Base-by-base conservation (phyloP, 306 rosid species). In the Nissolia schottii region DNA sequence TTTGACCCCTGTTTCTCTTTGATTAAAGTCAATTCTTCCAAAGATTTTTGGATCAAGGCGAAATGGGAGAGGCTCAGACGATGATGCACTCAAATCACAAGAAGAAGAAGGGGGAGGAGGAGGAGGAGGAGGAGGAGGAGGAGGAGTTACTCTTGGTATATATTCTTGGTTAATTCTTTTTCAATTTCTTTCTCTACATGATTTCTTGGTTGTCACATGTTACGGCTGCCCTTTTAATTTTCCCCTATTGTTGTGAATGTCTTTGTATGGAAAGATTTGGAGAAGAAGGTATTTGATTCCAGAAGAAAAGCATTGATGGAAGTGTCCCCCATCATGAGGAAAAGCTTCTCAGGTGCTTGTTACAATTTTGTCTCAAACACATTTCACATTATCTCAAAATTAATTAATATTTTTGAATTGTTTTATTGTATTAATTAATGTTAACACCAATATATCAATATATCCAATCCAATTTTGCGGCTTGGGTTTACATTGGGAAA, bases 31-130 rank as follows among this genome's bases (percentile, higher is more conserved):
- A 66, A 76, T 90, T 45, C 70, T 90, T 64, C 93, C 97, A 2
- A 87, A 90, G 91, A 76, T 90, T 62, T 93, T 93, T 18, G 85
- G 91, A 72, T 87, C 93, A 43, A 93, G 78, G 82, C 40, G 71
- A 84, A 34, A 29, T 38, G 92, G 81, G 12, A 71, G 82, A 78
- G 72, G 85, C 71, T 54, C 85, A 3, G 96, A 87, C 3, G 91
- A 84, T 8, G 92, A 87, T 25, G 19, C 77, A 14, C 29, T 69
- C 62, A 85, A 75, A 62, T 2, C 80, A 46, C 31, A 46, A 74
- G 79, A 83, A 10, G 85, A 82, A 37, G 83, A 50, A 50, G 85
- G 85, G 35, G 85, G 78, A 32, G 5, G n/a, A n/a, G n/a, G n/a
- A n/a, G n/a, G n/a, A n/a, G n/a, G n/a, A n/a, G n/a, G n/a, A n/a